phyloP scores from a whole-genome alignment of 768 basidiomycete species.

The Sistotremastrum suecicum region DNA sequence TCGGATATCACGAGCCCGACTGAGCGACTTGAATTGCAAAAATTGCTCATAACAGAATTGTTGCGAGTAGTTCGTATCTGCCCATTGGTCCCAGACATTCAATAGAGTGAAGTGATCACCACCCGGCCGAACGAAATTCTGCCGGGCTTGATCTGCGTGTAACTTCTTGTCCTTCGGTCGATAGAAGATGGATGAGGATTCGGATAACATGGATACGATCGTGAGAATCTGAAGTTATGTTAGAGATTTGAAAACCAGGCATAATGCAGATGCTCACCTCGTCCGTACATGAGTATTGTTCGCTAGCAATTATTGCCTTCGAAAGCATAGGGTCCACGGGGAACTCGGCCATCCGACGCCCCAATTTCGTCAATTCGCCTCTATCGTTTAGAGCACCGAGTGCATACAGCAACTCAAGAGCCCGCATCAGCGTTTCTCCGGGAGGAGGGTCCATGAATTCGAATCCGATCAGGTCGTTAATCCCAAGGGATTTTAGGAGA shows the following conservation, averaged over 20 bases:
- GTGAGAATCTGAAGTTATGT: constrained; percentile 57
- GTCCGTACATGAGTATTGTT: constrained; percentile 87
- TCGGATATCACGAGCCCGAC: constrained; percentile 89
- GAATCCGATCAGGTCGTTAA: constrained; percentile 96
- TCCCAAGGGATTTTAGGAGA: constrained; percentile 89
- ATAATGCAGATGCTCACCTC: constrained; percentile 46
- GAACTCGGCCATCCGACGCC: constrained; percentile 96
- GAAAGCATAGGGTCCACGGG: constrained; percentile 97
- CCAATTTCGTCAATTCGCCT: constrained; percentile 94
- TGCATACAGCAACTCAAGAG: constrained; percentile 86
- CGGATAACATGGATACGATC: constrained; percentile 94
- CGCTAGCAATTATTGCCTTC: constrained; percentile 92
- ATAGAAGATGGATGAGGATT: constrained; percentile 90
- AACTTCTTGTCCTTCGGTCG: constrained; percentile 97
- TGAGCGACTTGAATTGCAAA: constrained; percentile 87
- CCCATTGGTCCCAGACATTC: constrained; percentile 99
- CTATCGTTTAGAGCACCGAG: constrained; percentile 92
- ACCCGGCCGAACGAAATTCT: constrained; percentile 90
- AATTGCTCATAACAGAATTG: constrained; percentile 96
- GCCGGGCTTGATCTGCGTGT: constrained; percentile 93
- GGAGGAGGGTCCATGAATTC: constrained; percentile 98
- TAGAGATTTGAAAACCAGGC: background rate
- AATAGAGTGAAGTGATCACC: constrained; percentile 97
- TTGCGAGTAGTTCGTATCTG: constrained; percentile 92
- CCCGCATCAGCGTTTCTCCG: constrained; percentile 92